phyloP scores from a whole-genome alignment of 2,329 filamentous ascomycete genomes.

The Alternaria dauci region DNA sequence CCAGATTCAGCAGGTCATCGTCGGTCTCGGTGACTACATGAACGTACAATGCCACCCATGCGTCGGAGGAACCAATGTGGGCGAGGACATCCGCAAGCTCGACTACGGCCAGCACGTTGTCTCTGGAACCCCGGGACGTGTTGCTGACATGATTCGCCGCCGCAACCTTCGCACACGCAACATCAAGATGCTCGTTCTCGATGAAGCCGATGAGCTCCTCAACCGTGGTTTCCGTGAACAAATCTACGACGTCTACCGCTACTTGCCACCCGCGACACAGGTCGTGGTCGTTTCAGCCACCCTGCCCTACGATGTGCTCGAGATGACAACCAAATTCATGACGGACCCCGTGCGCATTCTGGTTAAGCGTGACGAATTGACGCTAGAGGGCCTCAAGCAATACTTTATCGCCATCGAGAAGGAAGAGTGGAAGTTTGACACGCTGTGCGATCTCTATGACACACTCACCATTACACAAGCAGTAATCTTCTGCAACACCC shows the following conservation, averaged over 20 bases:
- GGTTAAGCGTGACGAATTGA: slow-evolving; percentile 98
- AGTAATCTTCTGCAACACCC: slow-evolving; percentile 99
- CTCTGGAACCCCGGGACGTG: slow-evolving; percentile 94
- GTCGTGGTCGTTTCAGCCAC: slow-evolving; percentile 98
- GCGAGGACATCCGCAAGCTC: slow-evolving; percentile 96
- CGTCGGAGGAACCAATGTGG: slow-evolving; percentile 97
- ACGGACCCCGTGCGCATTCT: slow-evolving; percentile 95
- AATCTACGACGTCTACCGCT: slow-evolving; percentile 98
- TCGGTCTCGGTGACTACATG: slow-evolving; percentile 99
- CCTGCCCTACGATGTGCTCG: slow-evolving; percentile 94
- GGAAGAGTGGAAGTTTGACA: slow-evolving; percentile 99
- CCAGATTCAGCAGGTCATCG: slow-evolving; percentile 97
- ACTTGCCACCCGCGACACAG: slow-evolving; percentile 94
- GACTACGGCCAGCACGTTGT: slow-evolving; percentile 98
- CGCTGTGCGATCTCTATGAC: slow-evolving; percentile 97
- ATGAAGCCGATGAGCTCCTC: slow-evolving; percentile 80
- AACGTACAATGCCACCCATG: slow-evolving; percentile 99
- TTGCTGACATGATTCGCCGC: slow-evolving; percentile 83
- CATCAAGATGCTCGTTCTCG: slow-evolving; percentile 81
- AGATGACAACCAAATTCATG: slow-evolving; percentile 99
- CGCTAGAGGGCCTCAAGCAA: slow-evolving; percentile 95
- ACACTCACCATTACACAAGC: slow-evolving; percentile 98
- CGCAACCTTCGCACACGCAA: slow-evolving; percentile 75
- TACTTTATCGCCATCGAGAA: slow-evolving; percentile 99
- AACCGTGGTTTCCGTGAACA: slow-evolving; percentile 97